phyloP scores from a whole-genome alignment of 768 basidiomycete genomes.

The Agaricus blazei region DNA sequence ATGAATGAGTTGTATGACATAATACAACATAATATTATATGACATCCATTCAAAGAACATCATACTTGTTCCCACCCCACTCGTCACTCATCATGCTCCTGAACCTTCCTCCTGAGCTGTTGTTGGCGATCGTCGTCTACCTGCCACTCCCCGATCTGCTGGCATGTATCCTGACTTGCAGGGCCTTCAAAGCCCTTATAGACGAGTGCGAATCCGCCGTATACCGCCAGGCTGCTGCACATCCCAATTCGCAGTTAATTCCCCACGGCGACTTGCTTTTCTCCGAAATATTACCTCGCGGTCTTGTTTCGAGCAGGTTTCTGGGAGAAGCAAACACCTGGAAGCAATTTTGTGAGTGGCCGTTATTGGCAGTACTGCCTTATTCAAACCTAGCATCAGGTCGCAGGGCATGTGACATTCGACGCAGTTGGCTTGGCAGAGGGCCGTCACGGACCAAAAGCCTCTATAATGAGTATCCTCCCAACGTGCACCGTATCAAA shows the following conservation, averaged over 20 bases:
- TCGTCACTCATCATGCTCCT: constrained; percentile 24
- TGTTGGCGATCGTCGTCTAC: constrained; percentile 43
- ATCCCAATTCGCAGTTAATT: constrained; percentile 41
- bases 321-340: constrained; percentile 39
- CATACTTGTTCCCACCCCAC: not conserved
- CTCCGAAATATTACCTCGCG: not conserved
- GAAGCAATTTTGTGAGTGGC: constrained; percentile 56
- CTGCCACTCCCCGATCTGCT: constrained; percentile 43
- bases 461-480: constrained; percentile 32
- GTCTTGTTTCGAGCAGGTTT: constrained; percentile 22
- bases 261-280: constrained; percentile 7
- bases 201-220: constrained; percentile 41
- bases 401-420: constrained; percentile 29
- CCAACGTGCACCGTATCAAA: constrained; percentile 67
- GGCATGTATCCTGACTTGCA: constrained; percentile 32
- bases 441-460: constrained; percentile 34
- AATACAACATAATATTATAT: not conserved
- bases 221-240: constrained; percentile 52
- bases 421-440: constrained; percentile 51
- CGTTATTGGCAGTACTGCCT: constrained; percentile 6
- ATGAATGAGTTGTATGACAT: constrained; percentile 21
- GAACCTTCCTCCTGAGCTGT: constrained; percentile 54
- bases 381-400: constrained; percentile 33
- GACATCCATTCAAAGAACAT: not conserved
- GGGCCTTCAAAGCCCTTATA: constrained; percentile 43